Evolutionary conservation across 352 stramenopile genomes (phyloP).

Genomic region (Phytophthora ohioensis): DNA sequence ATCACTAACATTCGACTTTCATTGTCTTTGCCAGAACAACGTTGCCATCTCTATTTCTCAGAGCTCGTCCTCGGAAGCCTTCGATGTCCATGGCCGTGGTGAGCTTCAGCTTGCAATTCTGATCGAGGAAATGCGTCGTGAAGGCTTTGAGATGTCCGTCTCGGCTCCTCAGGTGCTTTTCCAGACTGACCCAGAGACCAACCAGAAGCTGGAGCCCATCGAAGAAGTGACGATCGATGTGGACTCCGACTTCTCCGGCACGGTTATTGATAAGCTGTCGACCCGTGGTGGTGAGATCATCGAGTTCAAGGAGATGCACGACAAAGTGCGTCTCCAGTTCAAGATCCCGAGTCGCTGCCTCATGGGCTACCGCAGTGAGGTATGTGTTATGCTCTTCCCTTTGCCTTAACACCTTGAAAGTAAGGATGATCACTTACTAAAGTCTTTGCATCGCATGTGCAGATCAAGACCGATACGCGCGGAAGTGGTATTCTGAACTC

Average conservation of each 20-base stretch:
- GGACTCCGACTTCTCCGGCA: slow-evolving; percentile 95
- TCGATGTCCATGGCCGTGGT: slow-evolving; percentile 96
- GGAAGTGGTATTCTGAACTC: slow-evolving; percentile 98
- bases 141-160: slow-evolving; percentile 99
- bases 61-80: slow-evolving; percentile 91
- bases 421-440: slow-evolving; percentile 12
- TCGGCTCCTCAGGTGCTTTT: slow-evolving; percentile 97
- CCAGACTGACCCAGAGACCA: slow-evolving; percentile 86
- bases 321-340: slow-evolving; percentile 96
- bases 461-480: slow-evolving; percentile 96
- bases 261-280: slow-evolving; percentile 97
- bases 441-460: slow-evolving; percentile 5
- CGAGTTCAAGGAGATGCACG: slow-evolving; percentile 92
- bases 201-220: slow-evolving; percentile 88
- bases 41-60: slow-evolving; percentile 94
- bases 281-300: slow-evolving; percentile 94
- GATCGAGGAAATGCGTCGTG: slow-evolving; percentile 98
- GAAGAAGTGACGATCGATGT: slow-evolving; percentile 97
- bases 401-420: not conserved
- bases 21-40: slow-evolving; percentile 91
- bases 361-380: slow-evolving; percentile 96
- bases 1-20: slow-evolving; percentile 9
- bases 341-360: slow-evolving; percentile 96
- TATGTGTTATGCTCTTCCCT: slow-evolving; percentile 26
- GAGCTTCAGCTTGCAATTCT: slow-evolving; percentile 99